These are phyloP conservation scores for Fusarium chaquense DNA, from an alignment of 2,329 filamentous ascomycete species.

Conservation along the genomic window DNA sequence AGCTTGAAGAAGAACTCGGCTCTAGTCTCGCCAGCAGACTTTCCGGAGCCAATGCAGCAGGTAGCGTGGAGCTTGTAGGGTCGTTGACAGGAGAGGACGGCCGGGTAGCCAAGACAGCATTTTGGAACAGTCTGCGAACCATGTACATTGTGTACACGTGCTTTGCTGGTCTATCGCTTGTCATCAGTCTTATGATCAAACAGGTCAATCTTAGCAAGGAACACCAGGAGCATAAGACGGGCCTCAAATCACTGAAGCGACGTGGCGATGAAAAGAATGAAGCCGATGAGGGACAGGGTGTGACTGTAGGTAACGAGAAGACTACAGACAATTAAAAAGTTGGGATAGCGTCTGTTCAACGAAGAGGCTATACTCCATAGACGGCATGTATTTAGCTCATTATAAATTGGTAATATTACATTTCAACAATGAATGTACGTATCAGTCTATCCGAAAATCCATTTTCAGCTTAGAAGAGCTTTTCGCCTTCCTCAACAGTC, in stretches of 20 bases:
- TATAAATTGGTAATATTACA: constrained; percentile 1
- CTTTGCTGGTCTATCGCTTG: constrained; percentile 61
- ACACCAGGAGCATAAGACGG: constrained; percentile 70
- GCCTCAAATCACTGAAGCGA: constrained; percentile 59
- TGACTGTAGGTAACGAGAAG: constrained; percentile 23
- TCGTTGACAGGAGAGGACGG: constrained; percentile 61
- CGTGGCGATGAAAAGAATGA: constrained; percentile 43
- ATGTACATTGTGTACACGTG: constrained; percentile 71
- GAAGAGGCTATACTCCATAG: neutral
- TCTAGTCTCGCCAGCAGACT: constrained; percentile 63
- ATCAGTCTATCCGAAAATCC: neutral
- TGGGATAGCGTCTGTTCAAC: neutral
- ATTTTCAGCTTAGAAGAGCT: constrained; percentile 22
- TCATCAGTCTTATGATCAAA: constrained; percentile 61
- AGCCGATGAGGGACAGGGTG: constrained; percentile 5
- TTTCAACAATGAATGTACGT: neutral
- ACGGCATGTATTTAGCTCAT: neutral
- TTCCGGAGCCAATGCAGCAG: constrained; percentile 69
- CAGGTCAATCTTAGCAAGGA: constrained; percentile 65
- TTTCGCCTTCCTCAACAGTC: constrained; percentile 32
- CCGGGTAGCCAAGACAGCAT: constrained; percentile 59
- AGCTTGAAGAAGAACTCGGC: constrained; percentile 64
- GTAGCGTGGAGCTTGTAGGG: constrained; percentile 70
- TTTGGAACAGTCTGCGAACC: constrained; percentile 62
- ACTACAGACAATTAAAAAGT: constrained; percentile 26